Evolutionary conservation across 768 basidiomycete genomes (phyloP), one percentile per base, ranked within the genome.

Genomic region (Rhizopogon sp.): DNA sequence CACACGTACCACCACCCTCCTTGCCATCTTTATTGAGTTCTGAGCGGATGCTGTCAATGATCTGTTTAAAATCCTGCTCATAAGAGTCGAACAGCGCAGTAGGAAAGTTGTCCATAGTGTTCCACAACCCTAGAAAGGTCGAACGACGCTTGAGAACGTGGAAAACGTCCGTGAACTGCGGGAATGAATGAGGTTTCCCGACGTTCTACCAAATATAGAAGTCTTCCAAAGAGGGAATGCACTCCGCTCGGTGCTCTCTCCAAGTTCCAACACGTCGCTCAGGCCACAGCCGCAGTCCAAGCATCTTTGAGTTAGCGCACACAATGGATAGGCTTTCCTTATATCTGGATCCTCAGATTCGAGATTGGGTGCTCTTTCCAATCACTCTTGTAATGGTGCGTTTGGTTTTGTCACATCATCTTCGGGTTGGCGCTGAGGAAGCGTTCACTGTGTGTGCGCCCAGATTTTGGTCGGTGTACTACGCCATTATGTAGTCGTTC

Each of bases 351-450:
- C 95, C 94, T 42, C 91, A 94, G 72, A 98, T 98, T 70, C 84
- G 94, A 62, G 93, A 90, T 66, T 91, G 88, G 89, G 86, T 98
- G 43, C 73, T 98, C 56, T 93, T 98, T 73, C 95, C 95, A 52
- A 97, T 98, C 73, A 98, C 94, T 50, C 76, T 97, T 58, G 93
- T 98, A 67, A 97, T 97, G 94, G 95, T 92, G 59, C 63, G 82
- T 73, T 57, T 52, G 53, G 31, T 37, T 35, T 7, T 9, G 42
- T 47, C 35, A 45, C 16, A 50, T 29, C 16, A 50, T 29, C 25
- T 16, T 16, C n/a, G 5, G 31, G 25, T 35, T 46, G 10, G 42
- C 20, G 42, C 54, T 59, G 56, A 4, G 54, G 29, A 31, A 35
- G 5, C 37, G 5, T 51, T 33, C 56, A 20, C 50, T 50, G 42